Evolutionary conservation across 352 stramenopile genomes (phyloP).

Genomic region (Phytophthora ramorum): DNA sequence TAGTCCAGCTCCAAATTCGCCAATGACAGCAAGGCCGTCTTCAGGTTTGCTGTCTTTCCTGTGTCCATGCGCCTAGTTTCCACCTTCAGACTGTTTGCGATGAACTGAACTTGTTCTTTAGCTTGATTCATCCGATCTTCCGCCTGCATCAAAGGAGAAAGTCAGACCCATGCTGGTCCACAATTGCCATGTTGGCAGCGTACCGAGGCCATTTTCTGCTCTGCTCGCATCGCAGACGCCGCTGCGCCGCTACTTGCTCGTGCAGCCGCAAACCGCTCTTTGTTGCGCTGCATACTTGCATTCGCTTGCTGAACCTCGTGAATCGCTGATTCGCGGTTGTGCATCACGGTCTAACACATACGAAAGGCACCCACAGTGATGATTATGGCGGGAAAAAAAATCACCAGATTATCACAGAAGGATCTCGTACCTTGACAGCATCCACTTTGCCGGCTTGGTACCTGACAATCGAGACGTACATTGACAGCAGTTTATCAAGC

Average conservation of each 20-base stretch:
- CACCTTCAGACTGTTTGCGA: slow-evolving; percentile 86
- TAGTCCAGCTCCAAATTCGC: slow-evolving; percentile 86
- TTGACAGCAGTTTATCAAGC: slow-evolving; percentile 84
- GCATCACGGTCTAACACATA: slow-evolving; percentile 73
- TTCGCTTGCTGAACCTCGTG: slow-evolving; percentile 90
- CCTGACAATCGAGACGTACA: slow-evolving; percentile 88
- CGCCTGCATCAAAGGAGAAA: slow-evolving; percentile 42
- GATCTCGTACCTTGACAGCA: slow-evolving; percentile 76
- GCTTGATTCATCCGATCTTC: slow-evolving; percentile 90
- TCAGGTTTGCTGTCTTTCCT: slow-evolving; percentile 80
- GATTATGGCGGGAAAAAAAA: not conserved
- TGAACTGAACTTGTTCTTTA: slow-evolving; percentile 89
- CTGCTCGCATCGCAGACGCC: slow-evolving; percentile 85
- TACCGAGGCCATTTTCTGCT: slow-evolving; percentile 90
- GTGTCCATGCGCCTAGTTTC: slow-evolving; percentile 86
- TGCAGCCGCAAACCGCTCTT: slow-evolving; percentile 87
- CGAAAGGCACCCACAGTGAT: not conserved
- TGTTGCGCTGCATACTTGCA: slow-evolving; percentile 90
- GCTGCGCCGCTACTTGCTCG: slow-evolving; percentile 85
- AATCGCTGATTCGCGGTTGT: slow-evolving; percentile 87
- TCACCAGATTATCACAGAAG: not conserved
- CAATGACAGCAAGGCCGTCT: slow-evolving; percentile 76
- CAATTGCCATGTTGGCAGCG: slow-evolving; percentile 6
- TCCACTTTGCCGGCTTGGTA: slow-evolving; percentile 89
- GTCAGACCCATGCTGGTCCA: not conserved